Evolutionary conservation across 2,329 filamentous ascomycete genomes (phyloP).

Genomic region (Didymella keratinophila): DNA sequence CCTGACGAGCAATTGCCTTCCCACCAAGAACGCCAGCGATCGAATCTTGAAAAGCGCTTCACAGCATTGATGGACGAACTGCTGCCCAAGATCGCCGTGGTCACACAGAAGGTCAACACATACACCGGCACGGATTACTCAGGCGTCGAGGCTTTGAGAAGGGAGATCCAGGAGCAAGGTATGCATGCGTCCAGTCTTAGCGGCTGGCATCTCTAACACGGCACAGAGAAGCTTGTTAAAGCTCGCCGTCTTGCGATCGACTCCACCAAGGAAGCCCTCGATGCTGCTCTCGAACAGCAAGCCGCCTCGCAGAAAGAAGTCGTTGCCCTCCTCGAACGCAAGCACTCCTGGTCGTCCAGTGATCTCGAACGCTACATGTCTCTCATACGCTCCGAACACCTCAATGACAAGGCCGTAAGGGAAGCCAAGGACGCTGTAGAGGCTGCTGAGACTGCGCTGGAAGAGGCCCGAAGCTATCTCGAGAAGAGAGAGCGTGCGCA

Average conservation of each 20-base stretch:
- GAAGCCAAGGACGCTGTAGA: slow-evolving; percentile 75
- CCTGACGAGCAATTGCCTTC: slow-evolving; percentile 60
- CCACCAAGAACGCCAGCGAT: slow-evolving; percentile 61
- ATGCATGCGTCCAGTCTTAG: slow-evolving; percentile 21
- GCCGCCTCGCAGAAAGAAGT: slow-evolving; percentile 94
- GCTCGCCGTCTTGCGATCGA: slow-evolving; percentile 69
- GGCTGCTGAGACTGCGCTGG: slow-evolving; percentile 78
- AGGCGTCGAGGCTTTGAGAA: slow-evolving; percentile 85
- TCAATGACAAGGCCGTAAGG: slow-evolving; percentile 85
- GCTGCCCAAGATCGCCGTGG: slow-evolving; percentile 83
- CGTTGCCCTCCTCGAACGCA: slow-evolving; percentile 89
- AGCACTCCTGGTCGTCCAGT: slow-evolving; percentile 85
- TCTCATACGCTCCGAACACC: slow-evolving; percentile 90
- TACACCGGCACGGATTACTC: slow-evolving; percentile 88
- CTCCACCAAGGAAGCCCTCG: slow-evolving; percentile 76
- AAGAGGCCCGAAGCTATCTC: slow-evolving; percentile 76
- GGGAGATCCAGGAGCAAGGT: slow-evolving; percentile 74
- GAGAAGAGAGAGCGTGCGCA: slow-evolving; percentile 85
- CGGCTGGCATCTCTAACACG: slow-evolving; percentile 18
- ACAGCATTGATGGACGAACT: slow-evolving; percentile 84
- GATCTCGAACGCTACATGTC: slow-evolving; percentile 95
- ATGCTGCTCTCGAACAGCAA: slow-evolving; percentile 81
- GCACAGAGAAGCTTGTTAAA: slow-evolving; percentile 65
- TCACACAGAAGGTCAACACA: slow-evolving; percentile 88
- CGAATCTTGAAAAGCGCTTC: slow-evolving; percentile 67